These are phyloP conservation scores for Oryza longistaminata DNA, from an alignment of 176 grass and related monocot genomes.

Conservation along the genomic window DNA sequence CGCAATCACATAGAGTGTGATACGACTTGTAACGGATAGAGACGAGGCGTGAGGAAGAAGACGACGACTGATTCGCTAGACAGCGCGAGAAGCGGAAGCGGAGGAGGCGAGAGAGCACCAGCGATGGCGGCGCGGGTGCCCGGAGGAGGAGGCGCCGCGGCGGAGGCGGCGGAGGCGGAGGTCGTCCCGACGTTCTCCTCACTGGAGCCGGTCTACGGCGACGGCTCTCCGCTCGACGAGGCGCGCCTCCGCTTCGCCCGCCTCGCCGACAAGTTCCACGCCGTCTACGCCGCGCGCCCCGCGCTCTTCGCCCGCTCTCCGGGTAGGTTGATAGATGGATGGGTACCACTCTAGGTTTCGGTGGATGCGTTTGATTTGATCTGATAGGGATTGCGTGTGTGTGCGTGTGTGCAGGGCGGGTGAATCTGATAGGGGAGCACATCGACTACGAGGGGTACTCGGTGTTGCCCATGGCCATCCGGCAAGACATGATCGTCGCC, in stretches of 20 bases:
- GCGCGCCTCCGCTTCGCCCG: conserved; percentile 71
- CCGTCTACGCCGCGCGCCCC: conserved; percentile 53
- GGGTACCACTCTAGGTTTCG: neutral
- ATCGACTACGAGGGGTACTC: conserved; percentile 98
- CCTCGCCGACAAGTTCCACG: conserved; percentile 70
- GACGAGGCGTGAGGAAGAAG: conserved; percentile 3
- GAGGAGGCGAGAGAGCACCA: neutral
- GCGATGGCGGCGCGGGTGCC: conserved; percentile 28
- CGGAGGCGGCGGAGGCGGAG: conserved; percentile 41
- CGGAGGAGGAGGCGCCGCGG: too few species aligned
- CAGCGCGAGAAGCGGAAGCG: neutral
- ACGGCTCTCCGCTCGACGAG: conserved; percentile 70
- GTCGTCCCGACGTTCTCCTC: conserved; percentile 64
- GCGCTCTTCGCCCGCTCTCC: conserved; percentile 80
- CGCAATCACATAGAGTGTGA: neutral
- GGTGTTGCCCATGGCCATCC: conserved; percentile 97
- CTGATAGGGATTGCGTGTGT: neutral
- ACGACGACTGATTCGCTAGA: conserved; percentile 3
- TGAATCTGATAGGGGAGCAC: conserved; percentile 97
- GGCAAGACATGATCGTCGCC: conserved; percentile 96
- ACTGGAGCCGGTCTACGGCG: conserved; percentile 72
- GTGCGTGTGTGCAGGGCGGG: conserved; percentile 53
- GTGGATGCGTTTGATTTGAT: neutral
- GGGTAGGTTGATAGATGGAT: conserved; percentile 38
- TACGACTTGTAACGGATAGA: conserved; percentile 8